phyloP scores from a whole-genome alignment of 2,329 filamentous ascomycete genomes.

The Dothistroma septosporum region DNA sequence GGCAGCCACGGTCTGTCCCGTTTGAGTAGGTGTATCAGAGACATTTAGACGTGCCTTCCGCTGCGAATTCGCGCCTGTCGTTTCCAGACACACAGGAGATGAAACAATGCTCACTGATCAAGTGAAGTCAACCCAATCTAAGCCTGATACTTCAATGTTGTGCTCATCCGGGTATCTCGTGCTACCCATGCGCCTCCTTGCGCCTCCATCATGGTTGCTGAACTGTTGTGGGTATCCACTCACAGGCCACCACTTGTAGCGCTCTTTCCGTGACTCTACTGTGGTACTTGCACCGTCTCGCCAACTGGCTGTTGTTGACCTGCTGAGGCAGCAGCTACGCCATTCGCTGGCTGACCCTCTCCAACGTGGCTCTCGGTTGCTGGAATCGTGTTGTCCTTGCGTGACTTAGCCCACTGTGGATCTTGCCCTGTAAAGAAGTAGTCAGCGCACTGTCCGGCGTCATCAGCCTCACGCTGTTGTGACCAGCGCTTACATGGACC shows the following conservation, averaged over 20 bases:
- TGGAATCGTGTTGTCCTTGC: slow-evolving; percentile 46
- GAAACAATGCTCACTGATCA: background rate
- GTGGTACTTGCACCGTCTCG: slow-evolving; percentile 22
- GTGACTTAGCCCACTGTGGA: slow-evolving; percentile 59
- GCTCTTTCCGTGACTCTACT: slow-evolving; percentile 11
- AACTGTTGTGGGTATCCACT: slow-evolving; percentile 2
- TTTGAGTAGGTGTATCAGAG: background rate
- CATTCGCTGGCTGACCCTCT: slow-evolving; percentile 27
- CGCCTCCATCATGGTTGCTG: slow-evolving; percentile 10
- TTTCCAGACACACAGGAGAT: background rate
- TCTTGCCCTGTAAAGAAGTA: slow-evolving; percentile 52
- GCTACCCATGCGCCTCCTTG: slow-evolving; percentile 8
- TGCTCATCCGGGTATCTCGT: slow-evolving; percentile 8
- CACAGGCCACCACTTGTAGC: background rate
- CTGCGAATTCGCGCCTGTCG: background rate
- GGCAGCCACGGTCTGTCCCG: background rate
- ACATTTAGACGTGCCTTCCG: background rate
- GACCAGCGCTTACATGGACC: slow-evolving; percentile 64
- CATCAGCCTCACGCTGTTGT: background rate
- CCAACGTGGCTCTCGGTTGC: slow-evolving; percentile 31
- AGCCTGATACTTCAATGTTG: slow-evolving; percentile 5
- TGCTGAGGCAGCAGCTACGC: slow-evolving; percentile 16
- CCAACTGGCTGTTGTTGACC: slow-evolving; percentile 24
- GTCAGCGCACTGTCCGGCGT: slow-evolving; percentile 13
- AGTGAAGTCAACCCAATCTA: background rate